Conservation (phyloP, 352 stramenopile genomes). For the Phytophthora tentaculata region DNA sequence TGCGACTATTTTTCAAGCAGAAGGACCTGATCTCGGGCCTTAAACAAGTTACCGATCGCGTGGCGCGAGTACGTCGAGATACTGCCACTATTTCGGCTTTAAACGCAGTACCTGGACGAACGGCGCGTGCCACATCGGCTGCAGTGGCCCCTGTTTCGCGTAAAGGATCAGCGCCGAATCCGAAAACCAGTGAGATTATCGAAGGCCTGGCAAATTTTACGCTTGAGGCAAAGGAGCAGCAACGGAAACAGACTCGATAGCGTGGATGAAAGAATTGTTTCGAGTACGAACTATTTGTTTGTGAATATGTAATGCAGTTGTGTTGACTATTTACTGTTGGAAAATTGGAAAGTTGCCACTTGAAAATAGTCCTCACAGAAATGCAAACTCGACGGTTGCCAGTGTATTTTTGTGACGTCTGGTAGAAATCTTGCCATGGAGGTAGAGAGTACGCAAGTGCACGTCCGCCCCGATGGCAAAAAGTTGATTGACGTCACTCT, state of each 20-base stretch:
- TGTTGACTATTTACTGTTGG: conserved; percentile 36
- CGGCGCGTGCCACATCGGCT: conserved; percentile 22
- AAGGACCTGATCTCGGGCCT: conserved; percentile 63
- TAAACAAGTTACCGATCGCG: conserved; percentile 34
- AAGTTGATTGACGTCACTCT: conserved; percentile 68
- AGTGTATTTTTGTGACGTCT: conserved; percentile 11
- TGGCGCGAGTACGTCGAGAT: conserved; percentile 29
- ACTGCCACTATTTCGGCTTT: conserved; percentile 16
- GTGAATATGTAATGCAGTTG: conserved; percentile 22
- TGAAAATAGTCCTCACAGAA: too few species aligned
- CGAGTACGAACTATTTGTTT: conserved; percentile 17
- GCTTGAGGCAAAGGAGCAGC: conserved; percentile 41
- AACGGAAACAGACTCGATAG: conserved; percentile 35
- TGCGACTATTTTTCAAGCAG: conserved; percentile 76
- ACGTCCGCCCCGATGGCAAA: conserved; percentile 47
- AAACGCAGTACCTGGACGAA: conserved; percentile 16
- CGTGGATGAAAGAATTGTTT: conserved; percentile 1
- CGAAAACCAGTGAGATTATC: conserved; percentile 56
- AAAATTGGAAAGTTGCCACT: conserved; percentile 17
- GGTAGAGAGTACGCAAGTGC: conserved; percentile 54
- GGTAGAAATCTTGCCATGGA: conserved; percentile 39
- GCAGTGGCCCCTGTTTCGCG: conserved; percentile 23
- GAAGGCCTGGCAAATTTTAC: conserved; percentile 53
- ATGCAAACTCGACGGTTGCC: conserved; percentile 25
- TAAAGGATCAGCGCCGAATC: conserved; percentile 25